These are phyloP conservation scores for Colletotrichum coccodes DNA, from an alignment of 2,329 filamentous ascomycete species.

Conservation along the genomic window DNA sequence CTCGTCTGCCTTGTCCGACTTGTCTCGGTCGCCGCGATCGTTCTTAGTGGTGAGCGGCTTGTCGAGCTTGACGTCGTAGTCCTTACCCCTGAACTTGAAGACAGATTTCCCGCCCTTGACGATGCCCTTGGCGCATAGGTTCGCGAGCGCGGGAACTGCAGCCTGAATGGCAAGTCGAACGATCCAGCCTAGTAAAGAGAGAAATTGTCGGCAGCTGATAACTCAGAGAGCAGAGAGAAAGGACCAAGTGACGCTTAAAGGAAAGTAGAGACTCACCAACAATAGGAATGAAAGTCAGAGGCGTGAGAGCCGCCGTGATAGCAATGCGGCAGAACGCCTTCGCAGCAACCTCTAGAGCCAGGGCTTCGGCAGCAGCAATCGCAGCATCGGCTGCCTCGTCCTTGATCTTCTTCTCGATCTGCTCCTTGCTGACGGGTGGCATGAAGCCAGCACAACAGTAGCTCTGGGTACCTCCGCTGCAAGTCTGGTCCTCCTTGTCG, in stretches of 20 bases:
- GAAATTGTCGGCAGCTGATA: no score
- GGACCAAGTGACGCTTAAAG: no score
- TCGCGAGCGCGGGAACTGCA: conserved; percentile 42
- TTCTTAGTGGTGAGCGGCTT: background rate
- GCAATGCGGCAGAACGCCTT: conserved; percentile 47
- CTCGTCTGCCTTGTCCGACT: no score
- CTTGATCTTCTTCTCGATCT: conserved; percentile 35
- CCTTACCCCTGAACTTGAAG: conserved; percentile 1
- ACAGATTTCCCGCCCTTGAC: conserved; percentile 40
- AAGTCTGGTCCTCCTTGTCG: conserved; percentile 41
- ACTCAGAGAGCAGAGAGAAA: no score
- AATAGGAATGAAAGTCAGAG: conserved; percentile 12
- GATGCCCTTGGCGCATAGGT: conserved; percentile 43
- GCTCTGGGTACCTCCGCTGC: conserved; percentile 41
- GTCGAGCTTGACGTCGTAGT: conserved; percentile 26
- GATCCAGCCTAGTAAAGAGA: conserved; percentile 21
- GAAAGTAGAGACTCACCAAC: conserved; percentile 30
- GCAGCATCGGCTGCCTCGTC: conserved; percentile 40
- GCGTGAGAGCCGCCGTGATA: conserved; percentile 37
- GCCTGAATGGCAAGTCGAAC: conserved; percentile 33
- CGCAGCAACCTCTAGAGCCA: conserved; percentile 45
- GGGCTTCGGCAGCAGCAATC: conserved; percentile 39
- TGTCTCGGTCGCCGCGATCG: background rate
- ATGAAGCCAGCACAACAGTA: conserved; percentile 45
- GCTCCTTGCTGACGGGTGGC: conserved; percentile 33